Base-by-base conservation (phyloP, 208 protist genomes). In the Novymonas esmeraldas region DNA sequence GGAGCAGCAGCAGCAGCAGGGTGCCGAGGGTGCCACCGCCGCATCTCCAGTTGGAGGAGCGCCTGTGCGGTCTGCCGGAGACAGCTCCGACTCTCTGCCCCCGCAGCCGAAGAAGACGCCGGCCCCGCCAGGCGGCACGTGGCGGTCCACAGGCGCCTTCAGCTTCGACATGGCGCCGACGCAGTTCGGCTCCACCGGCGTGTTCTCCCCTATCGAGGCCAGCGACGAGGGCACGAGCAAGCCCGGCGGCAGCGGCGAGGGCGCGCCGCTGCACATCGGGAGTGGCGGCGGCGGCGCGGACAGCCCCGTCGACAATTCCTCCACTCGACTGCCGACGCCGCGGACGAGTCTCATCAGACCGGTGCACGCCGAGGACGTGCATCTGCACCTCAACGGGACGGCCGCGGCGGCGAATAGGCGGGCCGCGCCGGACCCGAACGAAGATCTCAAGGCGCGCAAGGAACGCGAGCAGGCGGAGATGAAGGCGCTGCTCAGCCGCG, bases 381-480 rank as follows among this genome's bases (percentile, higher is more conserved):
- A 45, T 5, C 38, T 39, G 38, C 38, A 45, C 13, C 38, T 57
- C 24, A n/a, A 22, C 16, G 4, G n/a, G 54, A 22, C 20, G 39
- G 13, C 13, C 11, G 6, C 10, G 24, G 4, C 13, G 24, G 20
- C 29, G 16, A 33, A 34, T 11, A 26, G 6, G 68, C 24, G 18
- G 2, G 13, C 16, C 20, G 34, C 24, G 48, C 41, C 10, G 20
- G 56, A 65, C 14, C 20, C 42, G 20, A 69, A 59, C 14, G 64
- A 61, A 22, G 48, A 62, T 29, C 59, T 36, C 13, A 45, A 69
- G 46, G 29, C 42, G 18, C 59, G 69, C 2, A 60, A 64, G 55
- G 54, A 33, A 26, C 49, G 69, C 0, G 69, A 75, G 55, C 41
- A 67, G 59, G 61, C 52, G 34, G 69, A 75, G 54, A 75, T 75